Evolutionary conservation across 2,329 filamentous ascomycete genomes (phyloP).

Genomic region (Pseudogymnoascus sp.): DNA sequence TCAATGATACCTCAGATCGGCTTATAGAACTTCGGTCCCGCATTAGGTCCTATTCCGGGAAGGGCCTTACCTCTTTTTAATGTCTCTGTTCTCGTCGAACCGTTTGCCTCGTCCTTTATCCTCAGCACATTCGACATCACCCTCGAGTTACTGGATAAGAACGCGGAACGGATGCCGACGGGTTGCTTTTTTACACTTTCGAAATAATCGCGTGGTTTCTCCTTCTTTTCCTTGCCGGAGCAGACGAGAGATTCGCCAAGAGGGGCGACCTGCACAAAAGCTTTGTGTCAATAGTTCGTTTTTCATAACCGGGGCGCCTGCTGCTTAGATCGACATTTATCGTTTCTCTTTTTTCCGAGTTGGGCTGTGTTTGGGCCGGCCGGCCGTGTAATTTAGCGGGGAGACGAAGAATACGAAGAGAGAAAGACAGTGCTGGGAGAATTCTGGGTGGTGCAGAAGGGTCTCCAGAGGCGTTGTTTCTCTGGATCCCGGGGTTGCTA

Average conservation of each 20-base stretch:
- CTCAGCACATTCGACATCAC: constrained; percentile 13
- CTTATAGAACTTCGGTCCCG: constrained; percentile 29
- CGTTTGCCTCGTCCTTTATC: constrained; percentile 2
- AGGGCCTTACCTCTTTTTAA: constrained; percentile 12
- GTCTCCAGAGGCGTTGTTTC: neutral
- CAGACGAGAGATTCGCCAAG: constrained; percentile 17
- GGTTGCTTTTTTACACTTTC: constrained; percentile 24
- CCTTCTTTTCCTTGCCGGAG: constrained; percentile 21
- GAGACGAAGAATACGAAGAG: neutral
- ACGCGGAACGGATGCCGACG: constrained; percentile 18
- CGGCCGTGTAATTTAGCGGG: constrained; percentile 25
- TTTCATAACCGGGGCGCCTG: constrained; percentile 13
- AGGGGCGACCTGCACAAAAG: constrained; percentile 23
- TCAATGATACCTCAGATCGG: constrained; percentile 37
- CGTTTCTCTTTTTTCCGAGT: neutral
- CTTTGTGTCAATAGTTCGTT: constrained; percentile 27
- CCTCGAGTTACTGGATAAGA: constrained; percentile 14
- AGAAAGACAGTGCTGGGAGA: neutral
- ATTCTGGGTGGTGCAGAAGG: neutral
- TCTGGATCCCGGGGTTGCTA: neutral
- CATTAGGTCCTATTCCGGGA: constrained; percentile 24
- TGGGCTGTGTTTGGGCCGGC: constrained; percentile 22
- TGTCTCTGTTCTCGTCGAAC: constrained; percentile 13
- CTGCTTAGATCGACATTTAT: constrained; percentile 8
- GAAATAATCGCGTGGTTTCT: constrained; percentile 24